These are phyloP conservation scores for Murraya paniculata DNA, from an alignment of 345 rosid genomes.

Conservation along the genomic window DNA sequence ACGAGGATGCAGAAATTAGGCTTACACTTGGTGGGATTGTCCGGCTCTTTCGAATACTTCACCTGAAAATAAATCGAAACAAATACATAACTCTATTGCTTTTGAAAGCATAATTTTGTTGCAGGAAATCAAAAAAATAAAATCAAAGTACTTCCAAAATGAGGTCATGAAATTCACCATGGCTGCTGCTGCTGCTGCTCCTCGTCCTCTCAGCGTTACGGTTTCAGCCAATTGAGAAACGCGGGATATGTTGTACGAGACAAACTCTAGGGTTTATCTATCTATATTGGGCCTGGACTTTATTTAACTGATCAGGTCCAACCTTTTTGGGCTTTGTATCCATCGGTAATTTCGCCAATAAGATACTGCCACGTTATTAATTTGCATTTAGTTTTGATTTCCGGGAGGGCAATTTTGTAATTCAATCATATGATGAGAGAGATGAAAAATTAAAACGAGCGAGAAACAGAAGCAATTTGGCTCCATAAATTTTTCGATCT, in stretches of 20 bases:
- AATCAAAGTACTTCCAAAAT: background rate
- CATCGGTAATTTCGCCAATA: background rate
- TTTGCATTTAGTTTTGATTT: background rate
- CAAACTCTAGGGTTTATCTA: constrained; percentile 11
- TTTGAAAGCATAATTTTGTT: background rate
- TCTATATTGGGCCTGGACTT: background rate
- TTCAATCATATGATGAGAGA: background rate
- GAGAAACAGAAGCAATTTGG: background rate
- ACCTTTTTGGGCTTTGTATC: background rate
- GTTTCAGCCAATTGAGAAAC: background rate
- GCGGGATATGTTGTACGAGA: too few species aligned
- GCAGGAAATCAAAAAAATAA: background rate
- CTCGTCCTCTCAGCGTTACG: background rate
- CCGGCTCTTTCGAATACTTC: constrained; percentile 76
- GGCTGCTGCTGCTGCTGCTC: constrained; percentile 8
- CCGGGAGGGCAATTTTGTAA: constrained; percentile 4
- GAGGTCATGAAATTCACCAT: constrained; percentile 20
- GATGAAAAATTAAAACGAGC: background rate
- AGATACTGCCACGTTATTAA: background rate
- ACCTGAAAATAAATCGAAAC: constrained; percentile 35
- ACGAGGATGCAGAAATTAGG: background rate
- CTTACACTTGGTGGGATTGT: constrained; percentile 76
- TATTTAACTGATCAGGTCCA: background rate
- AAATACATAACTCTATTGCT: constrained; percentile 2
- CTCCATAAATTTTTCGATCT: constrained; percentile 17